A percentile compares a stretch with the other conserved stretches of the same genome.
Evolutionary conservation across 225 moss, liverwort and hornwort genomes (phyloP).

Genomic region (Rhytidiadelphus loreus): DNA sequence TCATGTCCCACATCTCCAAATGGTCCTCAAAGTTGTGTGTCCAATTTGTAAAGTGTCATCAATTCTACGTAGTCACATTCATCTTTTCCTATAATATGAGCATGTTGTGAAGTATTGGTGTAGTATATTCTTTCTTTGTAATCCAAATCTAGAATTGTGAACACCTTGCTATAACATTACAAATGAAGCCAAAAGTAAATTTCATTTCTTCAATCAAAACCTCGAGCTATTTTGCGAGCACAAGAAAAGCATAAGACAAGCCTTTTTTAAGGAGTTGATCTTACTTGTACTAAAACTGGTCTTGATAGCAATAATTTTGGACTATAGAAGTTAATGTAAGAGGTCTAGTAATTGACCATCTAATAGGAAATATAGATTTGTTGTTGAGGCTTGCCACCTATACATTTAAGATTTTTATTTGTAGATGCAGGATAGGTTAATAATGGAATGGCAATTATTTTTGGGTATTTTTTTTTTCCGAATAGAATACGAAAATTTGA

Average conservation of each 20-base stretch:
- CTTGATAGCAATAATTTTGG: neutral
- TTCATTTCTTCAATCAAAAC: neutral
- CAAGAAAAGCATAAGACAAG: neutral
- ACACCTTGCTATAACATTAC: neutral
- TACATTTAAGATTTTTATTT: no score
- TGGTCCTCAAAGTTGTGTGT: conserved; percentile 17
- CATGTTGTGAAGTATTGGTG: neutral
- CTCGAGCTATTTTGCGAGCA: neutral
- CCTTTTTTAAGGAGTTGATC: fast-evolving
- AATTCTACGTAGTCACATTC: conserved; percentile 28
- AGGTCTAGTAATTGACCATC: no score
- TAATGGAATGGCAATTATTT: no score
- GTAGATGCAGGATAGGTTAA: no score
- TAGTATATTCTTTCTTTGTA: neutral
- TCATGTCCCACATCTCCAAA: conserved; percentile 41
- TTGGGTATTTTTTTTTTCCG: no score
- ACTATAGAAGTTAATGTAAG: no score
- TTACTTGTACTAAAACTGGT: neutral
- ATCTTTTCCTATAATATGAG: no score
- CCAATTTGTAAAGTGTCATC: conserved; percentile 22
- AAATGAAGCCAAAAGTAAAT: neutral
- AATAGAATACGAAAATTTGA: no score
- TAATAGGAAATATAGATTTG: no score
- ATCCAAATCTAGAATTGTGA: neutral
- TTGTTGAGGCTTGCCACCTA: no score